phyloP scores from a whole-genome alignment of 2,329 filamentous ascomycete species.

The Fusarium sp. region DNA sequence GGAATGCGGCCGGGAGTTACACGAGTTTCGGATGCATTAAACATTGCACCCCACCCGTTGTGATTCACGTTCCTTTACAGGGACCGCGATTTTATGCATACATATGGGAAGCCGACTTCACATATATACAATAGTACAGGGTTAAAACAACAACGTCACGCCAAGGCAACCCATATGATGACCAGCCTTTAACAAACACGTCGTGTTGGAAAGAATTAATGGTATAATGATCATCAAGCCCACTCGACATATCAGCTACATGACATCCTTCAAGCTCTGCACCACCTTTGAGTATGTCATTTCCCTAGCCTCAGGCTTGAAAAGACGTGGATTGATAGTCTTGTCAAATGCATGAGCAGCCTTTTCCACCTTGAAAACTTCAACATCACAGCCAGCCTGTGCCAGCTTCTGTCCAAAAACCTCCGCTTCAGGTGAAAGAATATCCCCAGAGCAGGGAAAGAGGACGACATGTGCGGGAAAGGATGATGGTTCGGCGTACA shows the following conservation, averaged over 20 bases:
- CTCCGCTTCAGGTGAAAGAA: constrained; percentile 55
- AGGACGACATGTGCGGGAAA: constrained; percentile 45
- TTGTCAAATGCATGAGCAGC: constrained; percentile 48
- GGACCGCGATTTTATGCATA: no score
- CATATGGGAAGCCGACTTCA: no score
- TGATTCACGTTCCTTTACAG: no score
- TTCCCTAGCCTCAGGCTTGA: constrained; percentile 16
- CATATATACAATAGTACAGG: no score
- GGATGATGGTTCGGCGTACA: constrained; percentile 44
- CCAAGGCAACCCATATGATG: no score
- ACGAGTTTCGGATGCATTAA: no score
- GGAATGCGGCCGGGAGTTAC: no score
- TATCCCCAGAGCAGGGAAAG: constrained; percentile 56
- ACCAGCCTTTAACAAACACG: no score
- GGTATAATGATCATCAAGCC: no score
- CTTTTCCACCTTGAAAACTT: constrained; percentile 31
- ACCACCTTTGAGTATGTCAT: constrained; percentile 24
- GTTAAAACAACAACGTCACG: no score
- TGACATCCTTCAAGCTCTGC: not conserved
- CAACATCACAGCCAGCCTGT: constrained; percentile 11
- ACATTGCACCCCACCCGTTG: no score
- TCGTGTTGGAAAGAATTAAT: no score
- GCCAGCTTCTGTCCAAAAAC: constrained; percentile 49
- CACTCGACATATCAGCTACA: constrained; percentile 1
- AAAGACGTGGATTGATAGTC: constrained; percentile 5